A percentile compares a stretch with the other conserved stretches of the same genome.
These are phyloP conservation scores for Fraxinus platypoda DNA, from an alignment of 305 asterid species.

Conservation along the genomic window DNA sequence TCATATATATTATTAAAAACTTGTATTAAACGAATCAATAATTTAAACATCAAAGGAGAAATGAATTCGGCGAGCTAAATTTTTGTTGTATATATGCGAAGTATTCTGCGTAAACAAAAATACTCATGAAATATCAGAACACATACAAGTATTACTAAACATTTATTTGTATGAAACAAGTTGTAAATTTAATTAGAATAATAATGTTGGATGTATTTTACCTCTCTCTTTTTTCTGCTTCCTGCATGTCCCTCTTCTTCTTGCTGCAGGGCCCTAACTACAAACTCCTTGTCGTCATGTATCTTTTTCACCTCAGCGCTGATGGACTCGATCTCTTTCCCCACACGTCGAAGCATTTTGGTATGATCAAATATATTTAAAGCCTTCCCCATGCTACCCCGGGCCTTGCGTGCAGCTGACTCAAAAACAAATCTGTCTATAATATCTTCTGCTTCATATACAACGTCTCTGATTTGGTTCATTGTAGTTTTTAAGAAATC, in stretches of 20 bases:
- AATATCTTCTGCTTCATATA: constrained; percentile 44
- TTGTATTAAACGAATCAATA: too few relatives aligned
- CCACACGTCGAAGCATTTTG: constrained; percentile 10
- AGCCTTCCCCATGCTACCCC: constrained; percentile 24
- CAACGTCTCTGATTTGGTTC: constrained; percentile 40
- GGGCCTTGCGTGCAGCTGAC: constrained; percentile 36
- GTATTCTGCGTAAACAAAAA: not conserved
- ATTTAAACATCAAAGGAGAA: too few relatives aligned
- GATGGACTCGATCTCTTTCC: constrained; percentile 27
- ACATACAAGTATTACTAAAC: too few relatives aligned
- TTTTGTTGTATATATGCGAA: not conserved
- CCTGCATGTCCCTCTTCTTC: constrained; percentile 27
- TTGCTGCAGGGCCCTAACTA: constrained; percentile 21
- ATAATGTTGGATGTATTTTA: not conserved
- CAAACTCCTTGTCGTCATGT: constrained; percentile 28
- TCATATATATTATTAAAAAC: not conserved
- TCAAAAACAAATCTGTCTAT: constrained; percentile 39
- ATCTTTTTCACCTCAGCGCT: constrained; percentile 24
- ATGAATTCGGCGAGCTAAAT: too few relatives aligned
- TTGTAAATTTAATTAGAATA: not conserved
- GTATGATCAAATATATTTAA: not conserved
- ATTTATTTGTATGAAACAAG: too few relatives aligned
- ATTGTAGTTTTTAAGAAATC: constrained; percentile 34
- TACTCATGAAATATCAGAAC: not conserved
- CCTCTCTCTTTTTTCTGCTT: constrained; percentile 14